Evolutionary conservation across 2,329 filamentous ascomycete species (phyloP).

Genomic region (Berkeleyomyces rouxiae): DNA sequence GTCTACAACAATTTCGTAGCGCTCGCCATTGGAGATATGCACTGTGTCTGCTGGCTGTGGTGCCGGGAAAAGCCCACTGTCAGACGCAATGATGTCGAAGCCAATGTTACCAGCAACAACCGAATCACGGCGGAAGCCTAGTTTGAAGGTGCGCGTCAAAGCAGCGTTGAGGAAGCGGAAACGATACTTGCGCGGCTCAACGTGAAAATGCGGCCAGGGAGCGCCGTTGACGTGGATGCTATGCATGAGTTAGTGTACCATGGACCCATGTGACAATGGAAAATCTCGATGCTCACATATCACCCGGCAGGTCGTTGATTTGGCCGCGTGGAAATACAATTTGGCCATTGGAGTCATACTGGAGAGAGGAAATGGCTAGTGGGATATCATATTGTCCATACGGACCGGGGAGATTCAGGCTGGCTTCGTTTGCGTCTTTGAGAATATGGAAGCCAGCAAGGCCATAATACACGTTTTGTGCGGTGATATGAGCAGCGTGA

Average conservation of each 20-base stretch:
- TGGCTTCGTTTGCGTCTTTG: slow-evolving; percentile 31
- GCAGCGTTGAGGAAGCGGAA: slow-evolving; percentile 36
- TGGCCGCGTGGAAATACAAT: slow-evolving; percentile 30
- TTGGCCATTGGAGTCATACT: slow-evolving; percentile 33
- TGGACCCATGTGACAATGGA: neutral
- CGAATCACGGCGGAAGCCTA: slow-evolving; percentile 28
- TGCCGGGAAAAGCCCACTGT: slow-evolving; percentile 31
- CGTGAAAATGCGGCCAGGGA: slow-evolving; percentile 41
- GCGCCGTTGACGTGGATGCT: slow-evolving; percentile 28
- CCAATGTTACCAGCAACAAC: slow-evolving; percentile 21
- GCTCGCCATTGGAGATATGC: slow-evolving; percentile 36
- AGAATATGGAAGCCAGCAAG: slow-evolving; percentile 41
- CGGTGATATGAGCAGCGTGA: slow-evolving; percentile 28
- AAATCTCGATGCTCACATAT: slow-evolving; percentile 21
- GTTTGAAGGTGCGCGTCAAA: slow-evolving; percentile 29
- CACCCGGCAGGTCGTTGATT: slow-evolving; percentile 33
- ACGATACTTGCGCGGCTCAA: slow-evolving; percentile 43
- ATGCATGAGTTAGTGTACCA: neutral
- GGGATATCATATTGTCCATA: slow-evolving; percentile 37
- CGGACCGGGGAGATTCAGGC: slow-evolving; percentile 30
- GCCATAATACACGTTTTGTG: slow-evolving; percentile 38
- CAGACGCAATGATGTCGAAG: slow-evolving; percentile 38
- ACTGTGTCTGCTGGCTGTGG: slow-evolving; percentile 2
- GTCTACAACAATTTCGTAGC: slow-evolving; percentile 41
- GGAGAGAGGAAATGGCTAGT: slow-evolving; percentile 32